A percentile compares a stretch with the other conserved stretches of the same genome.
phyloP scores from a whole-genome alignment of 2,329 filamentous ascomycete species.

The Chrysosphaeria jannelii region DNA sequence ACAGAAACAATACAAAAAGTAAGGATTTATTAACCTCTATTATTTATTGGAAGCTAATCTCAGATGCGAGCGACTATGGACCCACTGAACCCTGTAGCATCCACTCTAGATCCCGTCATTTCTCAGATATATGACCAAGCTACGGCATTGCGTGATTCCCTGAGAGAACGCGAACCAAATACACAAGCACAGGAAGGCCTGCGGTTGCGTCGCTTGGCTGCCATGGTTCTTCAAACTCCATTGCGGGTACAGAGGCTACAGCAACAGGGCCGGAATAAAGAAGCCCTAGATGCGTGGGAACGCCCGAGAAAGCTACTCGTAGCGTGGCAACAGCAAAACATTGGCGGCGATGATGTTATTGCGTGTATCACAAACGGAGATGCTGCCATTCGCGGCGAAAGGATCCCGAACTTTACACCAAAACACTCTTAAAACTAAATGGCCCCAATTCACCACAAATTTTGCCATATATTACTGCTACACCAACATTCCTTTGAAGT shows the following conservation, averaged over 20 bases:
- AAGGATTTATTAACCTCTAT: too few relatives aligned
- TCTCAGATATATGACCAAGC: conserved; percentile 39
- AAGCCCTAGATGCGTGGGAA: conserved; percentile 27
- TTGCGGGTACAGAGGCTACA: conserved; percentile 26
- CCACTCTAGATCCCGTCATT: conserved; percentile 42
- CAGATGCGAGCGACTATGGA: conserved; percentile 61
- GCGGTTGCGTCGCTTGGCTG: conserved; percentile 23
- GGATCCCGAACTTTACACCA: too few relatives aligned
- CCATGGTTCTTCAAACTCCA: conserved; percentile 30
- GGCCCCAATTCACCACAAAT: too few relatives aligned
- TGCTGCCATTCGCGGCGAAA: conserved; percentile 12
- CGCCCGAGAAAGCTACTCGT: conserved; percentile 19
- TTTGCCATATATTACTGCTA: too few relatives aligned
- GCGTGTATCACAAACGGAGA: conserved; percentile 23
- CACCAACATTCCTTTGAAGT: too few relatives aligned
- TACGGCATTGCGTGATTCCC: conserved; percentile 19
- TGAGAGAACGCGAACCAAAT: conserved; percentile 14
- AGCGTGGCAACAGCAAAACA: conserved; percentile 20
- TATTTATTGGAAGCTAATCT: background rate
- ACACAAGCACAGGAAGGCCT: conserved; percentile 10
- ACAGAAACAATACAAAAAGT: conserved; percentile 80
- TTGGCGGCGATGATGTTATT: conserved; percentile 24
- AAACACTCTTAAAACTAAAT: too few relatives aligned
- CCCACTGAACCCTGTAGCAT: conserved; percentile 41
- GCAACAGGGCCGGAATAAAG: conserved; percentile 24